Base-by-base conservation (phyloP, 768 basidiomycete genomes). In the Serendipita sp. region DNA sequence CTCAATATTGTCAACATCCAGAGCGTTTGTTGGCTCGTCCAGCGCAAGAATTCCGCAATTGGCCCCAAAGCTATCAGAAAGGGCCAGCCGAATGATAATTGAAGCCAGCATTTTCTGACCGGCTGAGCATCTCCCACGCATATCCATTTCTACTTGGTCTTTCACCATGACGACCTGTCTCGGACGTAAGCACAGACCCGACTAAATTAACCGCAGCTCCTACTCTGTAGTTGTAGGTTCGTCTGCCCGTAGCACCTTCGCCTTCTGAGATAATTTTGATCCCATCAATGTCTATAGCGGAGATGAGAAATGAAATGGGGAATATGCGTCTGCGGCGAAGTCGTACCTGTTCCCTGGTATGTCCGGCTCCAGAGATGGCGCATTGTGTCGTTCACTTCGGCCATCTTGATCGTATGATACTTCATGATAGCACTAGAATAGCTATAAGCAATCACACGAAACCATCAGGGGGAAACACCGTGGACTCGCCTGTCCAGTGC, bases 21-120 rank as follows among this genome's bases (percentile, higher is more conserved):
- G 77, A 30, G 96, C 96, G 65, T 97, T 98, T 22, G 96, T 98
- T 13, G 96, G 96, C 75, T 99, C 96, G 69, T 99, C 96, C 64
- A 99, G 76, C 0, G 96, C 96, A 26, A 99, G 81, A 66, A 99
- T 96, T 20, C 96, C 96, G 72, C 96, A 98, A 67, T 95, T 96
- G 71, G 93, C 90, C 2, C 92, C 92, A 69, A 99, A 98, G 2
- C 92, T 95, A 70, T 99, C 96, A 3, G 95, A 95, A 28, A 99
- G 79, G 2, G 96, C 96, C 38, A 99, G 83, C 3, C 96, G 85
- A 69, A 99, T 98, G 74, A 98, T 91, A 73, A 98, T 97, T 22
- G 90, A 94, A 9, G 95, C 96, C 64, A 99, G 76, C 81, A 98
- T 97, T 75, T 99, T 99, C 74, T 99, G 96, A 0, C 96, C 96